Evolutionary conservation across 2,329 filamentous ascomycete species (phyloP).

Genomic region (Septoria linicola): DNA sequence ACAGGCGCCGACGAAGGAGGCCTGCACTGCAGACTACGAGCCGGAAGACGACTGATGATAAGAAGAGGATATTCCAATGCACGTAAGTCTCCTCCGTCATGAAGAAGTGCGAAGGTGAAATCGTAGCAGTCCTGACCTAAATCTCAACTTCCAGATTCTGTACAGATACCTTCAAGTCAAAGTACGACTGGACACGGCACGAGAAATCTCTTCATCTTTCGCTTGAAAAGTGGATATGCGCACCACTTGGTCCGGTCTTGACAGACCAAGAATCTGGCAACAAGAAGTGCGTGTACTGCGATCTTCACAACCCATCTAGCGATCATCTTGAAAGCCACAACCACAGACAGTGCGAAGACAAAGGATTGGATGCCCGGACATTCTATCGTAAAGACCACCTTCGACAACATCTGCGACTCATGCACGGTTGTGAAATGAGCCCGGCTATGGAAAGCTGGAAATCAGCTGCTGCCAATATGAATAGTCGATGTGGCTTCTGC

Average conservation of each 20-base stretch:
- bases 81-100: constrained; percentile 34
- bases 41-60: constrained; percentile 36
- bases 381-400: constrained; percentile 65
- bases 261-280: constrained; percentile 57
- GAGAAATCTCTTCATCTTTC: constrained; percentile 64
- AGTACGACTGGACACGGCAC: constrained; percentile 64
- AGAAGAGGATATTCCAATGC: constrained; percentile 55
- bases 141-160: constrained; percentile 43
- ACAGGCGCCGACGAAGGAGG: constrained; percentile 53
- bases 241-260: constrained; percentile 58
- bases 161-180: constrained; percentile 56
- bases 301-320: constrained; percentile 51
- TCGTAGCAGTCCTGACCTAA: too few species aligned
- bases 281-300: constrained; percentile 60
- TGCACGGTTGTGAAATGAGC: constrained; percentile 63
- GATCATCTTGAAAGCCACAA: constrained; percentile 62
- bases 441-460: constrained; percentile 65
- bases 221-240: constrained; percentile 65
- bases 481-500: constrained; percentile 57
- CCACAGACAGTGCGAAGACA: constrained; percentile 64
- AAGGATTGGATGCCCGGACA: constrained; percentile 61
- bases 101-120: too few species aligned
- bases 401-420: constrained; percentile 59
- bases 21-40: constrained; percentile 27
- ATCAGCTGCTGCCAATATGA: constrained; percentile 55